Evolutionary conservation across 331 rosid species (phyloP), one percentile per base, ranked within the genome.

Genomic region (Rosa hybrid): DNA sequence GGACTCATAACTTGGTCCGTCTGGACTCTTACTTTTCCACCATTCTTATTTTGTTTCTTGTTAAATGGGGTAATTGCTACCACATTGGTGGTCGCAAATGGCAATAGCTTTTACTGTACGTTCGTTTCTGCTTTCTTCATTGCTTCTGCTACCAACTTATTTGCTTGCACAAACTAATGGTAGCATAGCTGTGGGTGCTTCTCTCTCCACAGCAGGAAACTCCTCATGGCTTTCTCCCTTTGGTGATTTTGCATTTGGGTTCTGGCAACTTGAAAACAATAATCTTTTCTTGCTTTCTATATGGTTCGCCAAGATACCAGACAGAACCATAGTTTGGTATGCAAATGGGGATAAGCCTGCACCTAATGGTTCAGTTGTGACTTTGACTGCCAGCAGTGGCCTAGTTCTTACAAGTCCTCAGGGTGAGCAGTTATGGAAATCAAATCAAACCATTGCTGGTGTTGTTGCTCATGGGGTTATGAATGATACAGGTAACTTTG

Each of bases 171-270:
- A 27, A 27, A 27, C 27, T 38, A 7, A 49, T 57, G 83, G 56
- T 44, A 75, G 18, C 1, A 39, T 86, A 27, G 13, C 30, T 1
- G 74, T 83, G 2, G 90, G 91, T 8, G 78, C 71, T 41, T 83
- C 81, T 64, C 68, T 74, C 21, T 18, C 34, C 4, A 91, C 92
- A 77, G 62, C 83, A 45, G 78, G 48, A 0, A 81, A 63, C 17
- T 34, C 84, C 75, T 1, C 87, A 17, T 89, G 91, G 91, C 17
- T 83, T 18, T 91, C 93, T 20, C 83, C 93, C 14, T 84, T 85
- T 16, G 85, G 88, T 48, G 86, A 89, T 23, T 91, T 91, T 56
- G 87, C 93, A 65, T 87, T 91, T 45, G 91, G 96, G 0, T 91
- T 91, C 81, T 70, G 9, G 12, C 81, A 78, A 6, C 80, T 77